Evolutionary conservation across 225 moss, liverwort and hornwort genomes (phyloP), one percentile per base, ranked within the genome.

Genomic region (Straminergon stramineum): DNA sequence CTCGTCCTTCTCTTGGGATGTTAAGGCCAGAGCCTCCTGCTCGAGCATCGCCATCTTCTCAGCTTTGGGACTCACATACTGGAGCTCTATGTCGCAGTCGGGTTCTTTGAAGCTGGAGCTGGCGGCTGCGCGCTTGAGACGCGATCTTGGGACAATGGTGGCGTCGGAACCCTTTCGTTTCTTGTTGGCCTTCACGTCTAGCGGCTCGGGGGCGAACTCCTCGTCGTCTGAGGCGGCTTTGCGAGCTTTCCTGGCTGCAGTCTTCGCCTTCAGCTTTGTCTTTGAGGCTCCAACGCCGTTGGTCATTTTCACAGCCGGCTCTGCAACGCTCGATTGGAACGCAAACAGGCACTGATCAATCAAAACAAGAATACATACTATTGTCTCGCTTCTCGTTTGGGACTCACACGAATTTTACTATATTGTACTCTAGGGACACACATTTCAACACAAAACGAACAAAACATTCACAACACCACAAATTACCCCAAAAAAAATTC

Each of bases 81-180:
- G 57, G 18, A 89, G 93, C 73, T 95, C 94, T 4, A 97, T 87
- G 27, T 91, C 74, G 58, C 92, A 88, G 13, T 88, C 79, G 30
- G 92, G 92, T 82, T 97, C 99, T 83, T 97, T 95, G 48, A 97
- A 89, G 74, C 92, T 95, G 60, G 94, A 90, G 82, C 91, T 94
- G 52, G 99, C 97, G 8, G 96, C 97, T 41, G 97, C 95, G 67
- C 99, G 95, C 87, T 85, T 95, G 20, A 96, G 99, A 57, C 96
- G 92, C 34, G 84, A 92, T 57, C 91, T 86, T 35, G 89, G 57
- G 51, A 83, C 73, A 12, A 84, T 85, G 66, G 76, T 86, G 63
- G 68, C 75, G 27, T 90, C 87, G 31, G 32, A 61, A 17, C 66
- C 87, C 88, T 91, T 93, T 53, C 92, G 92, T 88, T 91, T 93